phyloP scores from a whole-genome alignment of 495 filamentous ascomycete species.

The Friedmanniomyces endolithicus region DNA sequence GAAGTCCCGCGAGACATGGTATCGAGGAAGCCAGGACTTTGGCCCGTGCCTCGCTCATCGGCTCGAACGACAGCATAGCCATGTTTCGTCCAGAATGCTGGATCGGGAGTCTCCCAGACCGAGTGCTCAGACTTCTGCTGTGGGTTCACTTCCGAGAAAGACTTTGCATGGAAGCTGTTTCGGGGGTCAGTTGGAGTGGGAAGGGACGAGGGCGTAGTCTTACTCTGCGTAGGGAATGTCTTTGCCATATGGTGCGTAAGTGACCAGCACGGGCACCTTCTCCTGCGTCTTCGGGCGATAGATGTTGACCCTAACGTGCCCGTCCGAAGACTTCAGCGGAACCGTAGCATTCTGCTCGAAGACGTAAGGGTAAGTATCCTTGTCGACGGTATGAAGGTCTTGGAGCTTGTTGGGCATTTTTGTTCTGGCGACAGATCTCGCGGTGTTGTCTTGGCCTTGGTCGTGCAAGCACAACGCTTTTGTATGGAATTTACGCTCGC shows the following conservation, averaged over 20 bases:
- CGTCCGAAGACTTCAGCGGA: slow-evolving; percentile 19
- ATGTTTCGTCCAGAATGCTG: slow-evolving; percentile 48
- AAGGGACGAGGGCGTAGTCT: not conserved
- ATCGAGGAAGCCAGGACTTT: slow-evolving; percentile 46
- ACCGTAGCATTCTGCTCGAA: slow-evolving; percentile 33
- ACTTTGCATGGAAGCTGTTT: slow-evolving; percentile 33
- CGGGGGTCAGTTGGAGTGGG: not conserved
- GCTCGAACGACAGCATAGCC: slow-evolving; percentile 50
- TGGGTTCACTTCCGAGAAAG: slow-evolving; percentile 36
- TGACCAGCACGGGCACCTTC: slow-evolving; percentile 40
- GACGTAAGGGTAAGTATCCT: slow-evolving; percentile 31
- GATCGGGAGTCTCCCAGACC: slow-evolving; percentile 54
- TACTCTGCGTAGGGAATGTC: slow-evolving; percentile 38
- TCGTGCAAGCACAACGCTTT: too few species aligned
- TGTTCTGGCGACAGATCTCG: not conserved
- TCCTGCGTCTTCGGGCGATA: slow-evolving; percentile 24
- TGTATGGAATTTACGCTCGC: not conserved
- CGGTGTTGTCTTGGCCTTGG: too few species aligned
- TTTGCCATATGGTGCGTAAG: slow-evolving; percentile 55
- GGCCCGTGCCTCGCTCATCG: slow-evolving; percentile 48
- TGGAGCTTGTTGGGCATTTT: slow-evolving; percentile 7
- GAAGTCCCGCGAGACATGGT: slow-evolving; percentile 48
- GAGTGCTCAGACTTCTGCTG: slow-evolving; percentile 38
- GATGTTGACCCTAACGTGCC: slow-evolving; percentile 21
- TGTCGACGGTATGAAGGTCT: slow-evolving; percentile 25